These are phyloP conservation scores for Cystobasidium ongulense DNA, from an alignment of 768 basidiomycete species.

Conservation along the genomic window DNA sequence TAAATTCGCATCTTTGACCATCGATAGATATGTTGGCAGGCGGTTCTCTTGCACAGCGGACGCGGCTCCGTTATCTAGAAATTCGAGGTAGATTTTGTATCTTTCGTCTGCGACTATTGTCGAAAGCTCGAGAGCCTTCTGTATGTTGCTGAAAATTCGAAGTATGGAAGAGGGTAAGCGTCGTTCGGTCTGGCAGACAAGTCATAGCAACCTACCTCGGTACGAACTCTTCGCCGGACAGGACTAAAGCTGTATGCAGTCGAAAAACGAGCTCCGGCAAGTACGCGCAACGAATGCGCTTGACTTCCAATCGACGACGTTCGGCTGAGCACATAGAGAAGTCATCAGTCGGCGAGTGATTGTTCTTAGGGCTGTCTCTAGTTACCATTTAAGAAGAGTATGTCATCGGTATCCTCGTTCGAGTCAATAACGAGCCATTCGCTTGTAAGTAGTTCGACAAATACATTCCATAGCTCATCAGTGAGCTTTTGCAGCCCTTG, in stretches of 20 bases:
- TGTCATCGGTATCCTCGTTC: background rate
- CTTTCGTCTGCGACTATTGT: slow-evolving; percentile 81
- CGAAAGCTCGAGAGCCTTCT: slow-evolving; percentile 64
- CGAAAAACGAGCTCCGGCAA: slow-evolving; percentile 82
- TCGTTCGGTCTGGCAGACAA: background rate
- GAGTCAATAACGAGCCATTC: slow-evolving; percentile 7
- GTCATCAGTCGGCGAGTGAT: background rate
- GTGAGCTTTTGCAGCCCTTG: background rate
- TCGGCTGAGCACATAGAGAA: slow-evolving; percentile 48
- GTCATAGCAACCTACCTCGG: slow-evolving; percentile 54
- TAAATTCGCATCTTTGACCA: slow-evolving; percentile 63
- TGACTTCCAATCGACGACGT: slow-evolving; percentile 58
- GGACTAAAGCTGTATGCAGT: slow-evolving; percentile 63
- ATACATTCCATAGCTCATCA: background rate
- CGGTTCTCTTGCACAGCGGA: slow-evolving; percentile 50
- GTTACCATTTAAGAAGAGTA: background rate
- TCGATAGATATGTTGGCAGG: slow-evolving; percentile 64
- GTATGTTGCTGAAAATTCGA: slow-evolving; percentile 56
- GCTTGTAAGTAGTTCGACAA: background rate
- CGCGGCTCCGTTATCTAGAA: slow-evolving; percentile 51
- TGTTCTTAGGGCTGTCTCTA: slow-evolving; percentile 29
- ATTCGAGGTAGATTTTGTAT: slow-evolving; percentile 76
- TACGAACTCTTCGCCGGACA: slow-evolving; percentile 55
- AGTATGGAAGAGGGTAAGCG: background rate
- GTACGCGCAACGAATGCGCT: slow-evolving; percentile 76